phyloP scores from a whole-genome alignment of 257 asterid species.

The Lycium barbarum region DNA sequence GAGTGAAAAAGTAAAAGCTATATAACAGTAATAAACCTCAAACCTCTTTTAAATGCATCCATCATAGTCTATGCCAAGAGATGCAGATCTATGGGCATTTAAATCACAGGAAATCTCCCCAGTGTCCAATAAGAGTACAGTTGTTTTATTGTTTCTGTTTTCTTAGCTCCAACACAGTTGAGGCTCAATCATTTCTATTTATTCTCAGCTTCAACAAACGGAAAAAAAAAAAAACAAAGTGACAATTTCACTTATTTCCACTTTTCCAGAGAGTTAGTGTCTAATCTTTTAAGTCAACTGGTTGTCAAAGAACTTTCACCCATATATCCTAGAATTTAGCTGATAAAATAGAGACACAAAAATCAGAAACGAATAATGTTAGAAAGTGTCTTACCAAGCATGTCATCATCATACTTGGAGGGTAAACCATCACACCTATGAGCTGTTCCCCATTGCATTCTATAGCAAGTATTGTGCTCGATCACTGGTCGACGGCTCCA shows the following conservation, averaged over 20 bases:
- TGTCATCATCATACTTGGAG: constrained; percentile 77
- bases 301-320: not conserved
- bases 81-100: not conserved
- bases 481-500: constrained; percentile 95
- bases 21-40: not conserved
- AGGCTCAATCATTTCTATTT: not conserved
- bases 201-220: not conserved
- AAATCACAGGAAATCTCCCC: not conserved
- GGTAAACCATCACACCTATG: constrained; percentile 93
- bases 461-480: constrained; percentile 94
- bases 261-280: constrained; percentile 8
- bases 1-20: not conserved
- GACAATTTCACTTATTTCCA: not conserved
- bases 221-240: not conserved
- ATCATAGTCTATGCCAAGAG: not conserved
- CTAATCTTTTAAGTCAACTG: not conserved
- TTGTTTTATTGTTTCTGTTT: not conserved
- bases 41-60: not conserved
- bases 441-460: constrained; percentile 98
- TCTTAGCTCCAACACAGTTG: not conserved
- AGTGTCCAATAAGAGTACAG: not conserved
- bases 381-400: constrained; percentile 63
- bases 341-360: not conserved
- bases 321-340: not conserved
- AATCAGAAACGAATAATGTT: not conserved